These are phyloP conservation scores for Russula abietina DNA, from an alignment of 768 basidiomycete species.

Conservation along the genomic window DNA sequence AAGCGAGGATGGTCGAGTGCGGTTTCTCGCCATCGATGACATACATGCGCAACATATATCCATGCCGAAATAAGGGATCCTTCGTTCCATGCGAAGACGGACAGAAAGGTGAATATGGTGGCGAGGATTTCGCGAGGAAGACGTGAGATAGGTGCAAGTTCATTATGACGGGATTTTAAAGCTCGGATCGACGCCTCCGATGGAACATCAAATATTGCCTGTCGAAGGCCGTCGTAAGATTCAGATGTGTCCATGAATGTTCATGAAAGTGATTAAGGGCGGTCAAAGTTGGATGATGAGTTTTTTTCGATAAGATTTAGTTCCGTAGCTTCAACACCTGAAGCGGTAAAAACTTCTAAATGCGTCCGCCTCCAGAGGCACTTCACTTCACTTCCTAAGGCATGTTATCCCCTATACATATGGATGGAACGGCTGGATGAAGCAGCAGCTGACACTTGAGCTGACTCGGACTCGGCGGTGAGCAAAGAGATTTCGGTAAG, in stretches of 20 bases:
- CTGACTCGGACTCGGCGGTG: too few species aligned
- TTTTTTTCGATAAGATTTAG: too few species aligned
- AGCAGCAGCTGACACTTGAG: too few species aligned
- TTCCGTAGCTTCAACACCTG: too few species aligned
- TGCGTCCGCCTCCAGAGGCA: too few species aligned
- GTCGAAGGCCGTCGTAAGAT: not conserved
- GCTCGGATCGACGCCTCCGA: slow-evolving; percentile 1
- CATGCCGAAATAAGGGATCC: not conserved
- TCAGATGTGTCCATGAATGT: not conserved
- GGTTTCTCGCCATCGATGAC: slow-evolving; percentile 18
- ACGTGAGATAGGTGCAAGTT: slow-evolving; percentile 10
- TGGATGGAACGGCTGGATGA: too few species aligned
- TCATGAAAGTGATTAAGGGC: not conserved
- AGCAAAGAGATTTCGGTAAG: too few species aligned
- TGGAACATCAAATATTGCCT: slow-evolving; percentile 6
- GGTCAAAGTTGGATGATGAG: too few species aligned
- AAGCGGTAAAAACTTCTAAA: too few species aligned
- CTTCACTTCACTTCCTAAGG: too few species aligned
- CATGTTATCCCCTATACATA: too few species aligned
- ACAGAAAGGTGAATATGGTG: slow-evolving; percentile 7
- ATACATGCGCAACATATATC: slow-evolving; percentile 17
- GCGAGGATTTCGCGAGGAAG: slow-evolving; percentile 10
- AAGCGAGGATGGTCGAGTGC: slow-evolving; percentile 13
- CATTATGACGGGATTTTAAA: slow-evolving; percentile 8
- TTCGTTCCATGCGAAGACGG: not conserved